Percentiles rank a stretch among this genome's conserved stretches.
These are phyloP conservation scores for Backusella tarrabulga DNA, from an alignment of 192 early-diverging fungal genomes.

Conservation along the genomic window DNA sequence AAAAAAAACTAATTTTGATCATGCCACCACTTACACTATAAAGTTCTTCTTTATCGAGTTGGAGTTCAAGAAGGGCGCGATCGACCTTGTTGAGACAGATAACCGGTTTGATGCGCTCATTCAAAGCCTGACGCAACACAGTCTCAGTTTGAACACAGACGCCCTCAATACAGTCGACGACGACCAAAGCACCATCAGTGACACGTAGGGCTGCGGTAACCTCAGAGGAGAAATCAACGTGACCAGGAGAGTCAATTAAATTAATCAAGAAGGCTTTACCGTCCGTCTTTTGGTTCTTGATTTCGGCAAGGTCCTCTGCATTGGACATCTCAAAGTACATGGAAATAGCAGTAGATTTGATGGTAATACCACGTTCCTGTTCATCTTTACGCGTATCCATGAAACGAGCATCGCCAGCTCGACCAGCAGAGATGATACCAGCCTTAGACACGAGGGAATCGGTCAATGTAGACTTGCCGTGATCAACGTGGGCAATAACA, in stretches of 20 bases:
- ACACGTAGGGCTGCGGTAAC: conserved; percentile 98
- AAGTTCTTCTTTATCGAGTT: conserved; percentile 93
- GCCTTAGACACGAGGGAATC: conserved; percentile 97
- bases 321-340: conserved; percentile 92
- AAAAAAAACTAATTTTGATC: not conserved
- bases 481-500: conserved; percentile 99
- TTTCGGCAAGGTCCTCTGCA: conserved; percentile 77
- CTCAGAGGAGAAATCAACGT: conserved; percentile 99
- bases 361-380: conserved; percentile 99
- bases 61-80: conserved; percentile 93
- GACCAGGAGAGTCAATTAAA: conserved; percentile 99
- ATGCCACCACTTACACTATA: conserved; percentile 57
- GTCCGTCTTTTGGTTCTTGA: conserved; percentile 82
- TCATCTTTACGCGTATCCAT: conserved; percentile 97
- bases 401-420: conserved; percentile 95
- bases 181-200: conserved; percentile 97
- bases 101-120: conserved; percentile 96
- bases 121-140: conserved; percentile 96
- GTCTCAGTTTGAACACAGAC: conserved; percentile 99
- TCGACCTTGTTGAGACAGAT: conserved; percentile 99
- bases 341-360: conserved; percentile 99
- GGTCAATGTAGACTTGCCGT: conserved; percentile 95
- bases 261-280: conserved; percentile 96
- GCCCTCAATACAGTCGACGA: conserved; percentile 97
- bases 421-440: conserved; percentile 96